Evolutionary conservation across 2,329 filamentous ascomycete species (phyloP).

Genomic region (Clathrospora elynae): DNA sequence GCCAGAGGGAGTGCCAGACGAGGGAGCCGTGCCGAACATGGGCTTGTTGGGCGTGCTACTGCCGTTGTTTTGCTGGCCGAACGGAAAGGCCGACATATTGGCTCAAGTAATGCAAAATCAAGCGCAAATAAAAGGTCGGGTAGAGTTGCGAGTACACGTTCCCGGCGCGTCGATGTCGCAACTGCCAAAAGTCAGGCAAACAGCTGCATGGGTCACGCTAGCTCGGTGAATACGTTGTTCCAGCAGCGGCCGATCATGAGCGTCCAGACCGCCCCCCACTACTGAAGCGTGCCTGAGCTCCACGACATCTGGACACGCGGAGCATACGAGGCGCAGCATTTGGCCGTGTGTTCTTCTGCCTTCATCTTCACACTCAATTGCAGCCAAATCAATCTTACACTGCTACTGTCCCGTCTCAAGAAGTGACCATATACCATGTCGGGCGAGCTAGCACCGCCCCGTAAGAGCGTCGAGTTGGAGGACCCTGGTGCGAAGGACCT

Average conservation of each 20-base stretch:
- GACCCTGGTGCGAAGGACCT: slow-evolving; percentile 63
- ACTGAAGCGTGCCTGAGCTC: slow-evolving; percentile 24
- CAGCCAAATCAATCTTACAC: not conserved
- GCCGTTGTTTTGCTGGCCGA: slow-evolving; percentile 34
- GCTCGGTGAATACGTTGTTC: slow-evolving; percentile 34
- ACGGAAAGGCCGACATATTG: slow-evolving; percentile 47
- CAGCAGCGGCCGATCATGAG: slow-evolving; percentile 14
- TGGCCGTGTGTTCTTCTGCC: not conserved
- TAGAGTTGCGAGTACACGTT: slow-evolving; percentile 19
- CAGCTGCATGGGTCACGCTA: slow-evolving; percentile 29
- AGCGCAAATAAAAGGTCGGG: too few species aligned
- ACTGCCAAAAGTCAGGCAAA: slow-evolving; percentile 38
- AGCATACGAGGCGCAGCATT: slow-evolving; percentile 28
- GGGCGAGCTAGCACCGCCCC: slow-evolving; percentile 58
- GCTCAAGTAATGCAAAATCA: too few species aligned
- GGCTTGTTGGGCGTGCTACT: slow-evolving; percentile 37
- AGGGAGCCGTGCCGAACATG: slow-evolving; percentile 36
- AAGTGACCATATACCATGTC: slow-evolving; percentile 35
- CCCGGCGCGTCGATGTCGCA: slow-evolving; percentile 30
- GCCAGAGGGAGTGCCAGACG: slow-evolving; percentile 32
- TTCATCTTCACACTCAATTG: slow-evolving; percentile 1
- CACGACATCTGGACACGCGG: slow-evolving; percentile 26
- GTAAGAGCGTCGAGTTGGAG: slow-evolving; percentile 60
- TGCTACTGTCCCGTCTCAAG: not conserved
- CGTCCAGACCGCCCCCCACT: slow-evolving; percentile 23